phyloP scores from a whole-genome alignment of 78 protist species.

The Capsaspora owczarzaki region DNA sequence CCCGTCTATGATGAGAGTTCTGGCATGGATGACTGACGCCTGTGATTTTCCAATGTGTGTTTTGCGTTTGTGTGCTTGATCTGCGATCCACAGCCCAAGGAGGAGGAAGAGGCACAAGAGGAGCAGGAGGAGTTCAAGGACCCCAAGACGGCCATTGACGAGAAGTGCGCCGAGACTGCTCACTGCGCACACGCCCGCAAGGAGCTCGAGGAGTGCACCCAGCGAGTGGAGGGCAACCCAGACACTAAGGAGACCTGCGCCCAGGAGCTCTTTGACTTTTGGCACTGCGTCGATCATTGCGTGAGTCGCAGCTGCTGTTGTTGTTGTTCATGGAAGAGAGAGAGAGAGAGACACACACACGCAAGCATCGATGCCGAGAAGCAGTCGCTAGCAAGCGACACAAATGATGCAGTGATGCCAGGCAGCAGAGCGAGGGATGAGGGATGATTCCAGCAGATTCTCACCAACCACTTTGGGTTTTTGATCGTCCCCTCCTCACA shows the following conservation, averaged over 20 bases:
- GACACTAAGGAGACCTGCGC: constrained; percentile 31
- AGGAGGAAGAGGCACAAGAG: neutral
- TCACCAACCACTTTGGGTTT: neutral
- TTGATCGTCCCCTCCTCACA: neutral
- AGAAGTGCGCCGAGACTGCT: neutral
- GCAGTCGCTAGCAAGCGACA: neutral
- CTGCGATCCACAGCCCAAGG: neutral
- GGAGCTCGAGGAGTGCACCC: constrained; percentile 28
- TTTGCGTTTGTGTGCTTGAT: neutral
- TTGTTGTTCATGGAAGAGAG: neutral
- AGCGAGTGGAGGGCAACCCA: constrained; percentile 9
- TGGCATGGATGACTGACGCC: neutral
- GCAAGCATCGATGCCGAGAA: neutral
- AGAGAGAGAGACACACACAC: no score
- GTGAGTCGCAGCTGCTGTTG: constrained; percentile 1
- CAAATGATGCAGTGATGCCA: neutral
- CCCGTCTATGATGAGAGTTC: no score
- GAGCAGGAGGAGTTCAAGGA: constrained; percentile 12
- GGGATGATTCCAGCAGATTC: neutral
- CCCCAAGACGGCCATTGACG: neutral
- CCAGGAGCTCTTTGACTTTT: constrained; percentile 26
- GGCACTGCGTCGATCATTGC: constrained; percentile 41
- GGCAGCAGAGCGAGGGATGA: neutral
- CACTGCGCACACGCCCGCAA: neutral
- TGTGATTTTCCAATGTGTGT: neutral